Evolutionary conservation across 805 yeast genomes (phyloP).

Genomic region (Suhomyces prunicola): DNA sequence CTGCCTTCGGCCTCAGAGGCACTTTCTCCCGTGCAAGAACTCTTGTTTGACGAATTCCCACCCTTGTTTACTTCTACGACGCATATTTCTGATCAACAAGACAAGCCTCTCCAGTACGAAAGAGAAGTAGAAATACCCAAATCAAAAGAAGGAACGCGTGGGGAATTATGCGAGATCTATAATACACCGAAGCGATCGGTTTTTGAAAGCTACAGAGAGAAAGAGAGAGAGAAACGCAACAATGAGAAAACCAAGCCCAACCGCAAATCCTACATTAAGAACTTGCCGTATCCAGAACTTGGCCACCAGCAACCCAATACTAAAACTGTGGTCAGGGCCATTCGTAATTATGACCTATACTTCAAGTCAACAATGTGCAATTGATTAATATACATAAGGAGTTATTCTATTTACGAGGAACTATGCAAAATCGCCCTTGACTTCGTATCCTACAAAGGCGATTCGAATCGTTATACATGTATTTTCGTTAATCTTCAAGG

Average conservation of each 20-base stretch:
- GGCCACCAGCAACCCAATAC: neutral
- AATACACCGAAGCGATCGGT: neutral
- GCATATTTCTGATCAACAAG: neutral
- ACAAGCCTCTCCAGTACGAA: neutral
- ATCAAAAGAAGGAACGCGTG: neutral
- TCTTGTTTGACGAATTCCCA: neutral
- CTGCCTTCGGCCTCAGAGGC: neutral
- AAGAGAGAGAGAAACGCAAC: neutral
- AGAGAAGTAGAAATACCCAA: neutral
- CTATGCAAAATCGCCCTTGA: neutral
- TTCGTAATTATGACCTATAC: neutral
- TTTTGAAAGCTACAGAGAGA: neutral
- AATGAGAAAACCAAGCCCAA: neutral
- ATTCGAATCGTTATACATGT: slow-evolving; percentile 12
- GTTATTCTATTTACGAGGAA: neutral
- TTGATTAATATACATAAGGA: neutral
- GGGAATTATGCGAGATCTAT: neutral
- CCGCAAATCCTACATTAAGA: neutral
- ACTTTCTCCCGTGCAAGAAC: neutral
- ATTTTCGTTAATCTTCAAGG: slow-evolving; percentile 31
- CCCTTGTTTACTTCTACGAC: neutral
- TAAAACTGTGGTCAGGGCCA: neutral
- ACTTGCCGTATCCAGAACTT: neutral
- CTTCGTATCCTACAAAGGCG: neutral
- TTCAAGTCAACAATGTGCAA: neutral